Evolutionary conservation across 2,329 filamentous ascomycete species (phyloP).

Genomic region (Trichoderma breve): DNA sequence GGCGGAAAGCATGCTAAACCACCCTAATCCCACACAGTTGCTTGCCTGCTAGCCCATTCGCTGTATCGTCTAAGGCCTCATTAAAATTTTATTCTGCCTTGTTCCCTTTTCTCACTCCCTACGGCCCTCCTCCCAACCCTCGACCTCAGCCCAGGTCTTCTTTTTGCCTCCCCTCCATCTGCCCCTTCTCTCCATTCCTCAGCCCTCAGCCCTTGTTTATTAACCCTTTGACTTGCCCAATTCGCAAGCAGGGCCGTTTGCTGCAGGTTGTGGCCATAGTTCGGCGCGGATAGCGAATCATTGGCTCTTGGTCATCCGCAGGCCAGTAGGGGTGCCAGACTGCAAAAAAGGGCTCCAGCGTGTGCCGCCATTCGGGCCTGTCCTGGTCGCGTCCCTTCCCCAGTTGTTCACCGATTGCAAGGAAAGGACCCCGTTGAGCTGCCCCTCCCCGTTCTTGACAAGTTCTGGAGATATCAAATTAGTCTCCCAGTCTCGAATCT

Average conservation of each 20-base stretch:
- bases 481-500: not conserved
- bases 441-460: not conserved
- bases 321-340: not conserved
- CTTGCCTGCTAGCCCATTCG: constrained; percentile 1
- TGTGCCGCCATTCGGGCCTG: not conserved
- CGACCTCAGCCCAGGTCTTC: not conserved
- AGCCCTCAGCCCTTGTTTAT: not conserved
- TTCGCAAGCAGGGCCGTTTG: not conserved
- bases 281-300: not conserved
- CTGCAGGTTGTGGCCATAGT: not conserved
- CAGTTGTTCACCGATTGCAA: not conserved
- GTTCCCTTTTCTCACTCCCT: not conserved
- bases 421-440: not conserved
- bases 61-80: constrained; percentile 7
- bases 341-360: not conserved
- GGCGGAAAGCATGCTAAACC: not conserved
- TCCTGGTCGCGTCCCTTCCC: constrained; percentile 3
- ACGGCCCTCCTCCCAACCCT: not conserved
- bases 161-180: not conserved
- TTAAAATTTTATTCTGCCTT: not conserved
- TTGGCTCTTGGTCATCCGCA: not conserved
- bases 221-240: not conserved
- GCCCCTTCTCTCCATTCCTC: no score
- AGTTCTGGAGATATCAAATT: not conserved
- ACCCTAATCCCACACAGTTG: constrained; percentile 1